A percentile compares a stretch with the other conserved stretches of the same genome.
These are phyloP conservation scores for Lachancea waltii DNA, from an alignment of 805 yeast genomes.

Conservation along the genomic window DNA sequence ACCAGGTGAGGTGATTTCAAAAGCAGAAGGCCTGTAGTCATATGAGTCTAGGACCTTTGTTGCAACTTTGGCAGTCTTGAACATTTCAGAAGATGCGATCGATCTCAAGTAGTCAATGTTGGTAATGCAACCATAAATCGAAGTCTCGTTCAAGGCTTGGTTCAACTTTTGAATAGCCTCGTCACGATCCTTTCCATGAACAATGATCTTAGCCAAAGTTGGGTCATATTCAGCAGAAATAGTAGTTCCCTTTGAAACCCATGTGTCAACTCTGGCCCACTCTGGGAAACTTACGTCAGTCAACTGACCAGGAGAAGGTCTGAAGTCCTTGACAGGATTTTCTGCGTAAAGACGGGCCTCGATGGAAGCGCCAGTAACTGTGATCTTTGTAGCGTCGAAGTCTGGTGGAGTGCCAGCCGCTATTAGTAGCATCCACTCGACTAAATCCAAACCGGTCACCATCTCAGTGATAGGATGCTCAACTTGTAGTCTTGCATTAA, in stretches of 20 bases:
- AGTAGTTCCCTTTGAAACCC: conserved; percentile 86
- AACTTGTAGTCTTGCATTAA: conserved; percentile 92
- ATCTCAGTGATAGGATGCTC: conserved; percentile 96
- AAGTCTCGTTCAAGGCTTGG: conserved; percentile 79
- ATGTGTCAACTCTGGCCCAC: conserved; percentile 91
- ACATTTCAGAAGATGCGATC: conserved; percentile 78
- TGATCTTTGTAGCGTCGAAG: conserved; percentile 48
- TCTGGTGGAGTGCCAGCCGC: conserved; percentile 89
- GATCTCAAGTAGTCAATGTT: conserved; percentile 85
- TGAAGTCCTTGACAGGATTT: conserved; percentile 89
- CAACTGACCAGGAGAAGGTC: conserved; percentile 94
- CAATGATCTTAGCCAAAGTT: conserved; percentile 91
- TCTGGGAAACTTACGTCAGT: conserved; percentile 79
- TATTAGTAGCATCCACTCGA: conserved; percentile 92
- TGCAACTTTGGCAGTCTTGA: conserved; percentile 73
- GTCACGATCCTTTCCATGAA: conserved; percentile 80
- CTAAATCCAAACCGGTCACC: conserved; percentile 91
- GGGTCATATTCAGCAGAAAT: conserved; percentile 95
- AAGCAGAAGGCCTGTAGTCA: conserved; percentile 72
- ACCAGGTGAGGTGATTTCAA: conserved; percentile 84
- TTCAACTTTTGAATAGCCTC: conserved; percentile 77
- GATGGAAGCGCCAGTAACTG: conserved; percentile 82
- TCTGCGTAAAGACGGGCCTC: conserved; percentile 96
- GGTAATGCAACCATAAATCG: conserved; percentile 80
- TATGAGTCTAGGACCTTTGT: conserved; percentile 83